Conservation (phyloP, 345 rosid species). For the Camelina laxa region DNA sequence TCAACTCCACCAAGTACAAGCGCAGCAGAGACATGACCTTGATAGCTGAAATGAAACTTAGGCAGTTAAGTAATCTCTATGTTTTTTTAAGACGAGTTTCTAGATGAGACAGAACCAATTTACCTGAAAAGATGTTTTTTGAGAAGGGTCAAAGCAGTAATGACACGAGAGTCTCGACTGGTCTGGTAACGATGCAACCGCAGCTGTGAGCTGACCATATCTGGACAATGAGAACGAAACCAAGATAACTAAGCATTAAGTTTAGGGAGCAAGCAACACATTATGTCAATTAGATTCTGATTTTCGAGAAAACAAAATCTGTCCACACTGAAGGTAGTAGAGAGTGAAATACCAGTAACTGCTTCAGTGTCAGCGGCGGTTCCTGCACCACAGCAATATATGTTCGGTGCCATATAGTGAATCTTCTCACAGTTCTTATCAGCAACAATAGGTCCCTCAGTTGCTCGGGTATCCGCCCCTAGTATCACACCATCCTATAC, state of each 20-base stretch:
- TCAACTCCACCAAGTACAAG: slow-evolving; percentile 92
- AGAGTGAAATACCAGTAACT: slow-evolving; percentile 70
- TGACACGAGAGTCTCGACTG: slow-evolving; percentile 79
- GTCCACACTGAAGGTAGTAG: background rate
- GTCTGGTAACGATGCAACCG: slow-evolving; percentile 80
- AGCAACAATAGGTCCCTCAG: slow-evolving; percentile 94
- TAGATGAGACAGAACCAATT: background rate
- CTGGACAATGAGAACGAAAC: slow-evolving; percentile 41
- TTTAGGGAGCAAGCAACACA: background rate
- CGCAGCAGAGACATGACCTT: slow-evolving; percentile 78
- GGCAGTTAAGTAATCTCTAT: slow-evolving; percentile 24
- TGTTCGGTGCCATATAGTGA: slow-evolving; percentile 98
- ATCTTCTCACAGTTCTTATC: slow-evolving; percentile 99
- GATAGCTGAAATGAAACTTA: slow-evolving; percentile 58
- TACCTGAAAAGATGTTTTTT: slow-evolving; percentile 82
- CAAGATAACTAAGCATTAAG: slow-evolving; percentile 7
- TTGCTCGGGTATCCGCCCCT: slow-evolving; percentile 91
- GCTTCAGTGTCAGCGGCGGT: slow-evolving; percentile 99
- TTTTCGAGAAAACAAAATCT: background rate
- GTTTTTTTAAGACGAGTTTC: background rate
- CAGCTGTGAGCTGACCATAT: slow-evolving; percentile 91
- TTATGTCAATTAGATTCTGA: background rate
- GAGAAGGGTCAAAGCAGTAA: slow-evolving; percentile 82
- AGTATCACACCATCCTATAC: slow-evolving; percentile 87
- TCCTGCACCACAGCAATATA: slow-evolving; percentile 98